Evolutionary conservation across 2,329 filamentous ascomycete species (phyloP).

Genomic region (Ceratocystis ficicola): DNA sequence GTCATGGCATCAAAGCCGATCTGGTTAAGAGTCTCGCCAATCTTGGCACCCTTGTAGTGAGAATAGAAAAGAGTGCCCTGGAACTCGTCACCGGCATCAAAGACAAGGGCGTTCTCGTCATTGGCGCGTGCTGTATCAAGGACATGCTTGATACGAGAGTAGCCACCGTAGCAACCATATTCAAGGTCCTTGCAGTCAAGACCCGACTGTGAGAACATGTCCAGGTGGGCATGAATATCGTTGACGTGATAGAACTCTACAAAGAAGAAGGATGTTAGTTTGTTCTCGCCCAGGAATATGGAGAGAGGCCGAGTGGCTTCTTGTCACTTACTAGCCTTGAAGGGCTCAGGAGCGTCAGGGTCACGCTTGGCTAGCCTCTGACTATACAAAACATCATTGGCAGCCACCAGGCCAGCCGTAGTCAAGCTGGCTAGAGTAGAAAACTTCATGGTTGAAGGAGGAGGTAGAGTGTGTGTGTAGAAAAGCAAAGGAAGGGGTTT

Average conservation of each 20-base stretch:
- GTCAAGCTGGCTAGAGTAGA: constrained; percentile 23
- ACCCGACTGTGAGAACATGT: constrained; percentile 49
- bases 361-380: constrained; percentile 39
- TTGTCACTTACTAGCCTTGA: constrained; percentile 38
- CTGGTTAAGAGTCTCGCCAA: constrained; percentile 52
- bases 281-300: background rate
- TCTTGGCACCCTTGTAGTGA: constrained; percentile 56
- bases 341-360: constrained; percentile 38
- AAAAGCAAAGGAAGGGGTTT: background rate
- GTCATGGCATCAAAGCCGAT: constrained; percentile 58
- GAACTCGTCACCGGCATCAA: constrained; percentile 59
- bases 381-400: constrained; percentile 40
- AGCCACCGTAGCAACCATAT: constrained; percentile 51
- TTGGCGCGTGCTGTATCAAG: constrained; percentile 44
- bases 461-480: background rate
- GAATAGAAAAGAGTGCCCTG: constrained; percentile 57
- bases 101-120: constrained; percentile 48
- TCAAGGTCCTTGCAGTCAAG: constrained; percentile 47
- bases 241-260: constrained; percentile 56
- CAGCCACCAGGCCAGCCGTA: constrained; percentile 27
- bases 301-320: background rate
- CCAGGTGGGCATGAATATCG: constrained; percentile 55
- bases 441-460: constrained; percentile 13
- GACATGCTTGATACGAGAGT: constrained; percentile 50
- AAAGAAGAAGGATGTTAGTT: background rate